phyloP scores from a whole-genome alignment of 2,329 filamentous ascomycete species.

The Aspergillus ustus region DNA sequence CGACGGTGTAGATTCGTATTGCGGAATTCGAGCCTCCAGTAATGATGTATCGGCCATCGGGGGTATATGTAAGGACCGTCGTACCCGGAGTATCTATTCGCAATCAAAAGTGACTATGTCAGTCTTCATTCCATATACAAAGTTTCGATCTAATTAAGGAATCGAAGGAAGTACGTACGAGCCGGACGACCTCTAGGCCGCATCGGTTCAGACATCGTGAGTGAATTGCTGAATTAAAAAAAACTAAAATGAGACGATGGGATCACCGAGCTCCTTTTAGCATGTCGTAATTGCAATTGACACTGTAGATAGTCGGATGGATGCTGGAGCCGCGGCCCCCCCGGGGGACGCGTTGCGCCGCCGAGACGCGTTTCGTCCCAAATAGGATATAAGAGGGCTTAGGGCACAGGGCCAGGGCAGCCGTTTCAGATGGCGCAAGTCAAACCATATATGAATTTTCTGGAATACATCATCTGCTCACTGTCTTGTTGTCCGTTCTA shows the following conservation, averaged over 20 bases:
- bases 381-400: slow-evolving; percentile 33
- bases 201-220: slow-evolving; percentile 41
- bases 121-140: neutral
- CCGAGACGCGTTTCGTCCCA: slow-evolving; percentile 23
- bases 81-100: slow-evolving; percentile 75
- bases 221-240: neutral
- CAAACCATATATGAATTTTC: neutral
- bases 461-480: neutral
- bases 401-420: slow-evolving; percentile 39
- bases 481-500: neutral
- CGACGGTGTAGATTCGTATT: slow-evolving; percentile 88
- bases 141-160: neutral
- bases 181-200: slow-evolving; percentile 50
- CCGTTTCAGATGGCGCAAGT: neutral
- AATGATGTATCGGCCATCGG: slow-evolving; percentile 81
- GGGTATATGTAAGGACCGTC: slow-evolving; percentile 87
- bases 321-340: neutral
- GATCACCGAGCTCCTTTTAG: slow-evolving; percentile 12
- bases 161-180: slow-evolving; percentile 45
- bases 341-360: neutral
- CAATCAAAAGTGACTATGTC: neutral
- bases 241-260: slow-evolving; percentile 10
- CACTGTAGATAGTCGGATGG: neutral
- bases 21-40: slow-evolving; percentile 94
- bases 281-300: slow-evolving; percentile 4